Evolutionary conservation across 2,329 filamentous ascomycete species (phyloP), one percentile per base, ranked within the genome.

Genomic region (Calycina marina): DNA sequence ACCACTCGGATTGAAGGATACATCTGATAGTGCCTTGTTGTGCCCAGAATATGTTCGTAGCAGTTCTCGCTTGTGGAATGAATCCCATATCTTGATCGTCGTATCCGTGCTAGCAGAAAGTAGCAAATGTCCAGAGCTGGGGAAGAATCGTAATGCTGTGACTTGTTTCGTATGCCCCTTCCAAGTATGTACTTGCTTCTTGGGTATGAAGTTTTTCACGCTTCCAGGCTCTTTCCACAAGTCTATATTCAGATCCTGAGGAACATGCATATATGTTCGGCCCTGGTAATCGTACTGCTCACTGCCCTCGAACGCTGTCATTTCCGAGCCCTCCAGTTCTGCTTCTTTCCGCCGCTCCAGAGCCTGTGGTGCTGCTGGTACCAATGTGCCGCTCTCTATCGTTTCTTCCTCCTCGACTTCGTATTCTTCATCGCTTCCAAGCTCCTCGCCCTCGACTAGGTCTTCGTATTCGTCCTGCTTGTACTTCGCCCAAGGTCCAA

Each of bases 261-360:
- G 90, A 28, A 96, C 68, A 57, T 98, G 90, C 88, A 98, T 94
- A 55, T 93, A 98, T 18, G 88, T 93, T 43, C 90, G 69, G 29
- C 90, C 90, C 54, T 92, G 81, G 60, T 98, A 98, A 55, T 98
- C 90, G 62, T 76, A 78, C 57, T 90, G 65, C 51, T 81, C 66
- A 25, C 69, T 68, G 40, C 86, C 90, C 50, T 93, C 80, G 58
- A 96, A 98, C 27, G 75, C 77, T 26, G 78, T 85, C 32, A 78
- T 90, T 60, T 98, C 90, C 15, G 70, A 70, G 37, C 74, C 74
- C 47, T 65, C 43, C 42, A 65, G 63, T 50, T 75, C 70, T 6
- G 65, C 63, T 50, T 71, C 43, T 52, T 71, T 69, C 43, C 73
- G 56, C 40, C 62, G 61, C 20, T 59, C 62, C 25, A 77, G 51